A percentile compares a stretch with the other conserved stretches of the same genome.
These are phyloP conservation scores for Fraxinus velutina DNA, from an alignment of 305 asterid genomes.

Conservation along the genomic window DNA sequence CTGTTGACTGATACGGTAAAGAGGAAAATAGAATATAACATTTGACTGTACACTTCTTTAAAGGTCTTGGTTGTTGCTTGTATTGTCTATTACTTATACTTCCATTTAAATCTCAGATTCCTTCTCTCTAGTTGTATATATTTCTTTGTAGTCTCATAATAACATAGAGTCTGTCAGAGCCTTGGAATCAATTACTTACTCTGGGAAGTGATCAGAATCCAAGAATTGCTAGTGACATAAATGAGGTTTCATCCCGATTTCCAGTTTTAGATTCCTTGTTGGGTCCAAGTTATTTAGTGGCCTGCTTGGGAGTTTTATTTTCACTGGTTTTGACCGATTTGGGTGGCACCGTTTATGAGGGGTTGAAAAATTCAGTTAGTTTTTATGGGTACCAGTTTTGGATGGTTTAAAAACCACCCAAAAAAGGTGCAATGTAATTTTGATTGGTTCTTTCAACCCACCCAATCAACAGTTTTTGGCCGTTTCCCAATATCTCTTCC, in stretches of 20 bases:
- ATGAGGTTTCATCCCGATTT: neutral
- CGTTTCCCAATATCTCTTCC: too few species aligned
- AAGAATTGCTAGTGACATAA: neutral
- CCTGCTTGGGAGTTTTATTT: too few species aligned
- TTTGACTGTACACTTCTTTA: neutral
- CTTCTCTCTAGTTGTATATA: neutral
- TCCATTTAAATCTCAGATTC: neutral
- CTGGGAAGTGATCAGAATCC: neutral
- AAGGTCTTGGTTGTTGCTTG: neutral
- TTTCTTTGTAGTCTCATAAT: neutral
- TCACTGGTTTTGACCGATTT: too few species aligned
- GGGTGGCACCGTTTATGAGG: too few species aligned
- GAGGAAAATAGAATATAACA: neutral
- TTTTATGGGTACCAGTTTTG: too few species aligned
- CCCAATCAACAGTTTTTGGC: too few species aligned
- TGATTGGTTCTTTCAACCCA: too few species aligned
- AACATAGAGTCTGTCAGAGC: neutral
- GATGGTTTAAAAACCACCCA: too few species aligned
- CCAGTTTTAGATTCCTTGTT: neutral
- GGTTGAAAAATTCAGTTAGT: too few species aligned
- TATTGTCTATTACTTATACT: neutral
- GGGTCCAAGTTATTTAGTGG: neutral
- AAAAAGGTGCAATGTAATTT: too few species aligned
- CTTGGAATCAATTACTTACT: neutral
- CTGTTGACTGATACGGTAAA: neutral